phyloP scores from a whole-genome alignment of 2,329 filamentous ascomycete species.

The Chrysoporthe puriensis region DNA sequence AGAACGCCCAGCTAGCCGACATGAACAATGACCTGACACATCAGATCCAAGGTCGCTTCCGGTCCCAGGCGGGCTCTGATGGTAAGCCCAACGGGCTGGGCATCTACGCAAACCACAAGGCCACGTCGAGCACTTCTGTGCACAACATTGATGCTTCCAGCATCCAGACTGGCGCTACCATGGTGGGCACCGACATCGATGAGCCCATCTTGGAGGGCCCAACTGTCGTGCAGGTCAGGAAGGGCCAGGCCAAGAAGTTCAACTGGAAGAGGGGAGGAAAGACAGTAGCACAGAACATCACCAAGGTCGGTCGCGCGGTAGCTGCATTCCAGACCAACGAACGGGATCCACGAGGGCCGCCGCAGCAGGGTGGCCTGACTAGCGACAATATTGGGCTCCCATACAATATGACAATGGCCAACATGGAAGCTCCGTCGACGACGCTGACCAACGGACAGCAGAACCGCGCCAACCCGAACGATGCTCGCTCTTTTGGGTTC shows the following conservation, averaged over 20 bases:
- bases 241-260: constrained; percentile 93
- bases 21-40: constrained; percentile 96
- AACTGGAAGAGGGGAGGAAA: constrained; percentile 98
- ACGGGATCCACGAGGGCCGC: constrained; percentile 22
- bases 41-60: constrained; percentile 91
- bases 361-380: constrained; percentile 55
- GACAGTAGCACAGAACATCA: constrained; percentile 90
- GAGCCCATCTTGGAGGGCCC: constrained; percentile 75
- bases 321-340: constrained; percentile 61
- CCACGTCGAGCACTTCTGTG: constrained; percentile 52
- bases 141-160: constrained; percentile 55
- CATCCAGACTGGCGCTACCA: constrained; percentile 60
- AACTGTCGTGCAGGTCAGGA: constrained; percentile 94
- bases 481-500: constrained; percentile 70
- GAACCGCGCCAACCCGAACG: constrained; percentile 36
- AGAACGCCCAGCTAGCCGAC: constrained; percentile 91
- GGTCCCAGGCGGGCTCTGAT: constrained; percentile 67
- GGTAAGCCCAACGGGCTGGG: constrained; percentile 58
- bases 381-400: constrained; percentile 70
- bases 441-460: constrained; percentile 31
- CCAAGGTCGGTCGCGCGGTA: constrained; percentile 92
- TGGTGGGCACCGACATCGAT: constrained; percentile 65
- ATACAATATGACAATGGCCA: constrained; percentile 68
- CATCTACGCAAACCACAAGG: constrained; percentile 58
- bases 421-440: constrained; percentile 52